Base-by-base conservation (phyloP, 2,329 filamentous ascomycete species). In the Botryotinia narcissicola region DNA sequence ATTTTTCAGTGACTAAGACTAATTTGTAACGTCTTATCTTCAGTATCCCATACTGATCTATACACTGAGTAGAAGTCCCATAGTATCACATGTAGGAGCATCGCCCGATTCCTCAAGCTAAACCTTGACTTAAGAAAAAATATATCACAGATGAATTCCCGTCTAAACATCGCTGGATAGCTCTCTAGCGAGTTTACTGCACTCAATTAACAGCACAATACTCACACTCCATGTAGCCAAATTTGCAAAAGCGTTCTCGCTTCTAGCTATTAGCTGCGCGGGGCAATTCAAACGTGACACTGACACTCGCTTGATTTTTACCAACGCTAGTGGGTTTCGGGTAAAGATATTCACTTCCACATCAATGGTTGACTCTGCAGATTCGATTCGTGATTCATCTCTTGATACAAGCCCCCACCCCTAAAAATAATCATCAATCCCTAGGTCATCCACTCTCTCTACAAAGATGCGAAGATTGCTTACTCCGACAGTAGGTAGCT, bases 61-160 rank as follows among this genome's bases (percentile, higher is more conserved):
- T 35, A 35, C 7, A 35, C 8, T 32, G 3, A 12, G 18, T 4
- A 35, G n/a, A 35, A 22, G 1, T 59, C 16, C 2, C 4, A 1
- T 44, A 20, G 44, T 46, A 46, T 46, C 18, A n/a, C n/a, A n/a
- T n/a, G 0, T 18, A n/a, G 1, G 0, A 18, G 42, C 42, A 44
- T 20, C 42, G 20, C 10, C 18, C 3, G 0, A 20, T 20, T 59
- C 29, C 9, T 32, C 54, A 59, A 32, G 1, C 29, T 10, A 18
- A 29, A 18, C 0, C 3, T 32, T 1, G 1, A 32, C n/a, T 18
- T 18, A 35, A 6, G 10, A 32, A 32, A 32, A 12, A 25, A 8
- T 5, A 3, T 1, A 16, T 16, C 0, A 29, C 54, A 29, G 14
- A 0, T 20, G 7, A 57, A 9, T 8, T 18, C 3, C 0, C 5